phyloP scores from a whole-genome alignment of 2,329 filamentous ascomycete genomes.

The Hymenoscyphus occultus region DNA sequence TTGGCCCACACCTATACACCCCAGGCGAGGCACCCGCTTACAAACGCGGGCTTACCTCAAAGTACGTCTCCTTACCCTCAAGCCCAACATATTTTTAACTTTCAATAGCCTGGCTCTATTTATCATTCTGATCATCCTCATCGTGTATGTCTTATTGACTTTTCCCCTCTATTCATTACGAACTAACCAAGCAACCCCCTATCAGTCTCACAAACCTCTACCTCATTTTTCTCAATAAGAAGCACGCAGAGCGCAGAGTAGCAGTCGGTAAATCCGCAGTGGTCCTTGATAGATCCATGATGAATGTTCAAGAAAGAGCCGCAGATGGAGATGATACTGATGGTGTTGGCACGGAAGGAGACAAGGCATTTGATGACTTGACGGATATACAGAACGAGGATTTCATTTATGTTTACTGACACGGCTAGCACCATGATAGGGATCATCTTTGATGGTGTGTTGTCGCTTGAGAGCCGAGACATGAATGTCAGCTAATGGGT shows the following conservation, averaged over 20 bases:
- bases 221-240: slow-evolving; percentile 51
- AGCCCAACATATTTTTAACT: neutral
- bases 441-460: neutral
- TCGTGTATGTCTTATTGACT: slow-evolving; percentile 36
- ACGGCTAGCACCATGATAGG: neutral
- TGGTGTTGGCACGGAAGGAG: slow-evolving; percentile 35
- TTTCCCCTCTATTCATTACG: neutral
- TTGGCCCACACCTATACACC: slow-evolving; percentile 63
- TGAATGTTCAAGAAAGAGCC: slow-evolving; percentile 44
- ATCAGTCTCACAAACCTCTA: slow-evolving; percentile 42
- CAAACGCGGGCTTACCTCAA: slow-evolving; percentile 48
- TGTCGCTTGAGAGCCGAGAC: neutral
- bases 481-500: neutral
- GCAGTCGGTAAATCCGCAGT: slow-evolving; percentile 57
- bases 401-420: slow-evolving; percentile 53
- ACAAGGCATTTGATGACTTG: slow-evolving; percentile 55
- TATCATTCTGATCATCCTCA: slow-evolving; percentile 53
- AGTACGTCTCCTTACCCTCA: slow-evolving; percentile 36
- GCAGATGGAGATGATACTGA: slow-evolving; percentile 35
- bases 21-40: slow-evolving; percentile 58
- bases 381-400: slow-evolving; percentile 62
- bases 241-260: slow-evolving; percentile 52
- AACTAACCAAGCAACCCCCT: neutral
- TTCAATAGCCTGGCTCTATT: slow-evolving; percentile 52
- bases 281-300: slow-evolving; percentile 58